Percentiles rank a stretch among this genome's conserved stretches.
Conservation (phyloP, 2,329 filamentous ascomycete genomes). For the Drechslera avenae region DNA sequence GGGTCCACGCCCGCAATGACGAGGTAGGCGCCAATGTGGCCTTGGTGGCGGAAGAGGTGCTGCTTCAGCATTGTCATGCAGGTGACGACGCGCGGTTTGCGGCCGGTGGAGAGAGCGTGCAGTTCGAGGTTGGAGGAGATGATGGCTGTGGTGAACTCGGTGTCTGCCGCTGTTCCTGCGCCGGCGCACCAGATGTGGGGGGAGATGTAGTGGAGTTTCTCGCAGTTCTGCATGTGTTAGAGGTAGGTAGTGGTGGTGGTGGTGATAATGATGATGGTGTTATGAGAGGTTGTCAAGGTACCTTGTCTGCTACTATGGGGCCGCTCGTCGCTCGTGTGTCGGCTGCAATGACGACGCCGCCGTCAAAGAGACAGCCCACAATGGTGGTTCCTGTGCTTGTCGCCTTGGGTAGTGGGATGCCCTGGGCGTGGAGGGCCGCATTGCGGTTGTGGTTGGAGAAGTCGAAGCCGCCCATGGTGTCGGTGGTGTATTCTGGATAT, state of each 20-base stretch:
- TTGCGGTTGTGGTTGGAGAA: slow-evolving; percentile 99
- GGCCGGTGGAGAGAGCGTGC: slow-evolving; percentile 93
- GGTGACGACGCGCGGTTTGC: slow-evolving; percentile 94
- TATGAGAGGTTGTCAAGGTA: slow-evolving; percentile 35
- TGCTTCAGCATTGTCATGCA: slow-evolving; percentile 99
- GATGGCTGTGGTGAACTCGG: slow-evolving; percentile 97
- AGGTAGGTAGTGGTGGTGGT: not conserved
- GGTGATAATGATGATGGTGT: not conserved
- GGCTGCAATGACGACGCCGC: slow-evolving; percentile 96
- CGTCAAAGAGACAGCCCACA: slow-evolving; percentile 95
- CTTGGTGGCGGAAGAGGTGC: slow-evolving; percentile 98
- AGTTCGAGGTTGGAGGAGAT: slow-evolving; percentile 99
- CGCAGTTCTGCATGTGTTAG: slow-evolving; percentile 74
- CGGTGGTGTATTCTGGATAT: slow-evolving; percentile 1
- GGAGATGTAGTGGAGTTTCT: slow-evolving; percentile 98
- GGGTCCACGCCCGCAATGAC: slow-evolving; percentile 97
- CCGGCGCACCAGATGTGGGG: slow-evolving; percentile 99
- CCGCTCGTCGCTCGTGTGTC: slow-evolving; percentile 97
- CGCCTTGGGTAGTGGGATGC: slow-evolving; percentile 93
- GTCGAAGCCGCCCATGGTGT: slow-evolving; percentile 74
- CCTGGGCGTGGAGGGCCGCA: slow-evolving; percentile 89
- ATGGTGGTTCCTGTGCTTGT: slow-evolving; percentile 99
- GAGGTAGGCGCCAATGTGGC: slow-evolving; percentile 95
- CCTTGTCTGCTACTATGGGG: slow-evolving; percentile 98
- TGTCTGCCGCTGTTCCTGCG: slow-evolving; percentile 96